Conservation (phyloP, 2,329 filamentous ascomycete genomes). For the Arthroderma sp. region DNA sequence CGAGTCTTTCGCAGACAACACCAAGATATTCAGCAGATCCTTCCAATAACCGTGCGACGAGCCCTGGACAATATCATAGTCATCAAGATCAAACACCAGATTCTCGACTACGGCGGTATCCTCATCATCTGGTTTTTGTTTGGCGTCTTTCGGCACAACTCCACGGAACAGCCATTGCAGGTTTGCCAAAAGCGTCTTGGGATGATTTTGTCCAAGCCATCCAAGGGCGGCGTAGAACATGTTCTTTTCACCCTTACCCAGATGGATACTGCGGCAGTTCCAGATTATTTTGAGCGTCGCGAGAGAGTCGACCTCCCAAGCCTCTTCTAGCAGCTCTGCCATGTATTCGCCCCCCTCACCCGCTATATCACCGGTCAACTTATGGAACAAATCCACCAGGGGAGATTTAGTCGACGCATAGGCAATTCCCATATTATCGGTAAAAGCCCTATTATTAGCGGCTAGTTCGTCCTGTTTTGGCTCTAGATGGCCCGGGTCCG, state of each 20-base stretch:
- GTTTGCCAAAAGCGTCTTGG: slow-evolving; percentile 41
- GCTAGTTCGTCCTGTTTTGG: neutral
- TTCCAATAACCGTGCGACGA: slow-evolving; percentile 51
- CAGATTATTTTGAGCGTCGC: slow-evolving; percentile 47
- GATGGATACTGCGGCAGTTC: slow-evolving; percentile 47
- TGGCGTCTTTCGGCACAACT: slow-evolving; percentile 41
- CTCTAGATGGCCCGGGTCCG: neutral
- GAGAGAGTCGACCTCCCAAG: slow-evolving; percentile 38
- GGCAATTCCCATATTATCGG: slow-evolving; percentile 39
- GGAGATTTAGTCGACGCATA: slow-evolving; percentile 33
- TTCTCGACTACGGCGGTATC: slow-evolving; percentile 21
- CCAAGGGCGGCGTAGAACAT: slow-evolving; percentile 42
- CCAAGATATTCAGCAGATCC: slow-evolving; percentile 45
- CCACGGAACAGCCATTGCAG: slow-evolving; percentile 44
- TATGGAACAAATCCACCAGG: slow-evolving; percentile 43
- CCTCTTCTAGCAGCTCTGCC: slow-evolving; percentile 29
- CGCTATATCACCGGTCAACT: slow-evolving; percentile 32
- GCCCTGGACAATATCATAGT: slow-evolving; percentile 35
- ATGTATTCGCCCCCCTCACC: slow-evolving; percentile 22
- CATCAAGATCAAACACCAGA: slow-evolving; percentile 18
- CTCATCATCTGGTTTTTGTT: slow-evolving; percentile 25
- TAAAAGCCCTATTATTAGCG: slow-evolving; percentile 27
- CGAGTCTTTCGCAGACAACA: slow-evolving; percentile 37
- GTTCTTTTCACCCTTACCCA: slow-evolving; percentile 40
- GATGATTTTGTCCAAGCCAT: slow-evolving; percentile 44